These are phyloP conservation scores for Pythium pyrilobum DNA, from an alignment of 352 stramenopile species.

Conservation along the genomic window DNA sequence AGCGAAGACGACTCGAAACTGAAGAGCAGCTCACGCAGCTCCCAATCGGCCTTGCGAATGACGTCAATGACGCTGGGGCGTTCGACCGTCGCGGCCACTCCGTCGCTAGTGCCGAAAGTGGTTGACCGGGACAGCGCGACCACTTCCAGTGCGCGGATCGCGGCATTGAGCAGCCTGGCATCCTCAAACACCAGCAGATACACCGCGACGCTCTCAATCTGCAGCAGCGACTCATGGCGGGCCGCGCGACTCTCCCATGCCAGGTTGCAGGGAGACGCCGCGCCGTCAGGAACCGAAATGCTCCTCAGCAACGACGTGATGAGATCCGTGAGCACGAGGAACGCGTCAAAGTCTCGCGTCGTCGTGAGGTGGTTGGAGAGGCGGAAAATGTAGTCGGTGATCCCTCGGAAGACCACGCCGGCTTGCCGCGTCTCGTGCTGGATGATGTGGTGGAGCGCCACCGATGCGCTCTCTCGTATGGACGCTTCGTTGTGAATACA, in stretches of 20 bases:
- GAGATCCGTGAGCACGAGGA: conserved; percentile 29
- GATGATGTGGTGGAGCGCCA: conserved; percentile 33
- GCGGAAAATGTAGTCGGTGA: conserved; percentile 62
- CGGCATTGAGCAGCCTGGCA: conserved; percentile 19
- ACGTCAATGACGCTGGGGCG: conserved; percentile 20
- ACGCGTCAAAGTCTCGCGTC: conserved; percentile 25
- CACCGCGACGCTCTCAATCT: conserved; percentile 54
- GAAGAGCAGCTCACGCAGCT: conserved; percentile 17
- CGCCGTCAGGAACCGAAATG: background rate
- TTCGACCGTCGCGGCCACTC: conserved; percentile 5
- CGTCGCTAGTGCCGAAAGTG: background rate
- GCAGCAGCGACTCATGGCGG: conserved; percentile 43
- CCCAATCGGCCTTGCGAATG: conserved; percentile 14
- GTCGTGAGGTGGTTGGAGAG: conserved; percentile 32
- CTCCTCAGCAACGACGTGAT: conserved; percentile 27
- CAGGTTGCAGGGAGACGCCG: background rate
- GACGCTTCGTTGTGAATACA: conserved; percentile 38
- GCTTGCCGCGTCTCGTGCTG: conserved; percentile 15
- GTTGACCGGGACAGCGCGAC: conserved; percentile 15
- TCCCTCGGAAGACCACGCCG: conserved; percentile 32
- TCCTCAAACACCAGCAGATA: conserved; percentile 55
- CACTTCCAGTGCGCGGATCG: conserved; percentile 28
- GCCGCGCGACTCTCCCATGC: conserved; percentile 33
- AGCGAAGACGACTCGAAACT: conserved; percentile 7
- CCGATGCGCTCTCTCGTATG: conserved; percentile 35